phyloP scores from a whole-genome alignment of 345 rosid genomes.

The Laguncularia racemosa region DNA sequence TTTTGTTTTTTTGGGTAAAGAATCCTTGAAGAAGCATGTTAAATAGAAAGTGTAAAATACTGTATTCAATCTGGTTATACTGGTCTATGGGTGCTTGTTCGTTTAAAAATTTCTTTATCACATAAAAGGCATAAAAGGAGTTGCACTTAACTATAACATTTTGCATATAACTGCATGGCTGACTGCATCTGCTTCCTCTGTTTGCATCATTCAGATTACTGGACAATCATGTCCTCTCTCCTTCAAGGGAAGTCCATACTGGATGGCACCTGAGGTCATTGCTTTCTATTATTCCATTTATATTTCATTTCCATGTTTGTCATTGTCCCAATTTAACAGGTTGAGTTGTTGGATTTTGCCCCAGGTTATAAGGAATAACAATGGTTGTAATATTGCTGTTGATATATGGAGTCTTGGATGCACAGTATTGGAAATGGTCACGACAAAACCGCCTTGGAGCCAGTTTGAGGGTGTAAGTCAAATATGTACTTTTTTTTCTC shows the following conservation, averaged over 20 bases:
- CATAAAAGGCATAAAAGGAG: too few species aligned
- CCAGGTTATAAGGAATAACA: constrained; percentile 60
- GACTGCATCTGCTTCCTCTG: constrained; percentile 3
- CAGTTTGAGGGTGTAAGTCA: constrained; percentile 72
- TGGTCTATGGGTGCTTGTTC: too few species aligned
- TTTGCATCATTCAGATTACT: constrained; percentile 40
- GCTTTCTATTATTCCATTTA: constrained; percentile 4
- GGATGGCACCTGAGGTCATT: constrained; percentile 89
- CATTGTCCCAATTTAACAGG: background rate
- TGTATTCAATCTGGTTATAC: too few species aligned
- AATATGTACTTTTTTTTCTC: background rate
- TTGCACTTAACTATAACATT: background rate
- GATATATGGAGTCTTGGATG: constrained; percentile 91
- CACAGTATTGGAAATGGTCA: constrained; percentile 81
- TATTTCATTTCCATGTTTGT: background rate
- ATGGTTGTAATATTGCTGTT: constrained; percentile 64
- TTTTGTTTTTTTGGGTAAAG: too few species aligned
- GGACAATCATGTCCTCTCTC: constrained; percentile 78
- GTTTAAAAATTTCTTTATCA: too few species aligned
- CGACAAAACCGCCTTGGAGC: constrained; percentile 82
- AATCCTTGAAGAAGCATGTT: too few species aligned
- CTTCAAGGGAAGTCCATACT: constrained; percentile 78
- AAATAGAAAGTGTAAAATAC: too few species aligned
- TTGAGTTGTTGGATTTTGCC: constrained; percentile 2
- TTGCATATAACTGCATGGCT: background rate